Evolutionary conservation across 129 eudicot genomes (phyloP), one percentile per base, ranked within the genome.

Genomic region (Centrapalus pauciflorus): DNA sequence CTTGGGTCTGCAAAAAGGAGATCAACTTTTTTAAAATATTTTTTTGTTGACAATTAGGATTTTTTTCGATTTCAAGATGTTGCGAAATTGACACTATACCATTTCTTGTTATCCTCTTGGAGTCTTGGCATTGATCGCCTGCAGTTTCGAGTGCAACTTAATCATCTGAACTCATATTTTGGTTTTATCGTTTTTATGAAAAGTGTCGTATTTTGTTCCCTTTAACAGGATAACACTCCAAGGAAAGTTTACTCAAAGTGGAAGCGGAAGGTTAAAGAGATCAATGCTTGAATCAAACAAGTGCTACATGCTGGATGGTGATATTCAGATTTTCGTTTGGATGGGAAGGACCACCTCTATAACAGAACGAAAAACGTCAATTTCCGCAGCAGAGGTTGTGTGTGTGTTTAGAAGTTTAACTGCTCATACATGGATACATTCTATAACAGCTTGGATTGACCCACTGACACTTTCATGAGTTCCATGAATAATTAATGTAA

Each of bases 241-340:
- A 73, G 90, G 87, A 43, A 82, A 82, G 52, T 68, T 82, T 24
- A 64, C 61, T 61, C 79, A 75, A 66, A 71, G 27, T 71, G 84
- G 66, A 46, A 71, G 79, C 40, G 87, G 76, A 17, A 56, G 64
- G 48, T 65, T 80, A 73, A 83, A 57, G 43, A 72, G 76, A 64
- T 76, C 77, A 25, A 64, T 78, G 81, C 83, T 87, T 55, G 76
- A 78, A 68, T 80, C 87, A 50, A 52, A 73, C 49, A 80, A 81
- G 64, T 87, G 95, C 77, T 87, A 71, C 69, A 78, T 87, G 83
- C 54, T 87, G 61, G 95, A 87, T 51, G 81, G 79, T 32, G 90
- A 78, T 26, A 27, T 55, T 30, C 83, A 76, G 55, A 58, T 81
- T 59, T 87, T 77, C 52, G 83, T 87, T 56, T 87, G 95, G 95